Evolutionary conservation across 31 red algal species (phyloP).

Genomic region (Bonnemaisonia californica): DNA sequence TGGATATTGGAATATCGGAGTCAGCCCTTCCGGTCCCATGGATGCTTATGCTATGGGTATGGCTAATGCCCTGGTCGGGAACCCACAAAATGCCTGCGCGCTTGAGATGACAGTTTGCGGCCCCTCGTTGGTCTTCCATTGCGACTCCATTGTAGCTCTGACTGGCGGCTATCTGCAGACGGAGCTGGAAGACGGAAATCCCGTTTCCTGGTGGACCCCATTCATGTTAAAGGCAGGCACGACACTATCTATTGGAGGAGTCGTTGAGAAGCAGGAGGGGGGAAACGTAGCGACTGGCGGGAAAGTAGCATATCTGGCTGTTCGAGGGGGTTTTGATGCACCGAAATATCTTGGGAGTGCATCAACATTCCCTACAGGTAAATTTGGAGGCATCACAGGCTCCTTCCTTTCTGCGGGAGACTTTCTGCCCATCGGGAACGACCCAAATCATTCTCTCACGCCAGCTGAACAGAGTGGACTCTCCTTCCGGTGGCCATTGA

Average conservation of each 20-base stretch:
- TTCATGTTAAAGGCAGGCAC: constrained; percentile 43
- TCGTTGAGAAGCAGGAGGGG: neutral
- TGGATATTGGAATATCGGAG: constrained; percentile 78
- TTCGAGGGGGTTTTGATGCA: constrained; percentile 75
- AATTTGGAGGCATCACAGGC: constrained; percentile 78
- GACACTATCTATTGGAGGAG: constrained; percentile 20
- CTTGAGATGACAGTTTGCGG: constrained; percentile 79
- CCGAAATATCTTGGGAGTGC: constrained; percentile 74
- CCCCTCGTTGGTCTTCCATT: constrained; percentile 61
- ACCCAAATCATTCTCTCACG: neutral
- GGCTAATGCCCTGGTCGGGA: constrained; percentile 76
- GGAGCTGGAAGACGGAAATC: constrained; percentile 37
- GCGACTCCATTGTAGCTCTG: constrained; percentile 43
- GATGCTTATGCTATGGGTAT: constrained; percentile 84
- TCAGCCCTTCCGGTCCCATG: constrained; percentile 73
- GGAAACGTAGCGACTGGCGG: constrained; percentile 21
- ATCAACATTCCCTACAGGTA: constrained; percentile 76
- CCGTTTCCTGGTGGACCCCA: constrained; percentile 69
- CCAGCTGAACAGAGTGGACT: constrained; percentile 30
- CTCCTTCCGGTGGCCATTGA: constrained; percentile 51
- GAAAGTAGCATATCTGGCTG: constrained; percentile 66
- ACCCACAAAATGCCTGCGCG: constrained; percentile 32
- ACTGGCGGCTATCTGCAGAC: constrained; percentile 47
- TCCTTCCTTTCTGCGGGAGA: constrained; percentile 71
- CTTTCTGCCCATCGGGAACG: constrained; percentile 52